Percentiles rank a stretch among this genome's conserved stretches.
Conservation (phyloP, 2,329 filamentous ascomycete species). For the Exserohilum rostratum region DNA sequence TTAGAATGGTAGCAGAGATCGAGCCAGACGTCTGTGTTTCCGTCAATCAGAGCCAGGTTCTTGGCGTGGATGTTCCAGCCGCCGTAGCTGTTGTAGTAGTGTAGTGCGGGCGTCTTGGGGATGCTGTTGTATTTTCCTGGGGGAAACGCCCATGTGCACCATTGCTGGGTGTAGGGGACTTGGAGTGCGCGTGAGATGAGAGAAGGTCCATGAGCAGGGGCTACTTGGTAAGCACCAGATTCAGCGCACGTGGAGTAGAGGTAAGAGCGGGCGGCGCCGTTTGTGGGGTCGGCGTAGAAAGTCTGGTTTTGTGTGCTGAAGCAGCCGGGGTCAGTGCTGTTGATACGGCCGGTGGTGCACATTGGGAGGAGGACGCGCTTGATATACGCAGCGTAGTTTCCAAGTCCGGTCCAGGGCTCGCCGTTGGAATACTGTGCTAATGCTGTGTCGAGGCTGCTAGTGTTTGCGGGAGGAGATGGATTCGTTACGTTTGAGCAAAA, state of each 20-base stretch:
- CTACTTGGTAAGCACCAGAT: slow-evolving; percentile 58
- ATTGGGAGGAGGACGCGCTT: slow-evolving; percentile 54
- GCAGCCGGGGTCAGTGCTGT: slow-evolving; percentile 50
- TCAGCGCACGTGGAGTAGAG: slow-evolving; percentile 59
- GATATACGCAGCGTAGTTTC: slow-evolving; percentile 60
- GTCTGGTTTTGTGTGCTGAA: slow-evolving; percentile 54
- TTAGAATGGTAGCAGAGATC: slow-evolving; percentile 59
- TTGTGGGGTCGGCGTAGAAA: slow-evolving; percentile 54
- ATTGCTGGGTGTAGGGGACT: slow-evolving; percentile 60
- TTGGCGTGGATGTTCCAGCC: slow-evolving; percentile 55
- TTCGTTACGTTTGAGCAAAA: slow-evolving; percentile 62
- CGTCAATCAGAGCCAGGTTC: slow-evolving; percentile 60
- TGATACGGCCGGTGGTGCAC: slow-evolving; percentile 52
- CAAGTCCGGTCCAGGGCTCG: slow-evolving; percentile 58
- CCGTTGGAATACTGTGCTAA: slow-evolving; percentile 58
- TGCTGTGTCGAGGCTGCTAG: slow-evolving; percentile 54
- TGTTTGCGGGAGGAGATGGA: slow-evolving; percentile 51
- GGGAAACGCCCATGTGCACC: slow-evolving; percentile 62
- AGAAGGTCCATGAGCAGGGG: slow-evolving; percentile 52
- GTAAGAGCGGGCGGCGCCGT: slow-evolving; percentile 53
- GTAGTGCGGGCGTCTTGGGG: slow-evolving; percentile 52
- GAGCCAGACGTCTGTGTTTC: slow-evolving; percentile 60
- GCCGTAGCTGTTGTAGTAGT: slow-evolving; percentile 55
- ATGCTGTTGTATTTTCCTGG: slow-evolving; percentile 54
- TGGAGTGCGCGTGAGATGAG: slow-evolving; percentile 58